Percentiles rank a stretch among this genome's conserved stretches.
Conservation (phyloP, 2,329 filamentous ascomycete genomes). For the Stachybotrys echinatus region DNA sequence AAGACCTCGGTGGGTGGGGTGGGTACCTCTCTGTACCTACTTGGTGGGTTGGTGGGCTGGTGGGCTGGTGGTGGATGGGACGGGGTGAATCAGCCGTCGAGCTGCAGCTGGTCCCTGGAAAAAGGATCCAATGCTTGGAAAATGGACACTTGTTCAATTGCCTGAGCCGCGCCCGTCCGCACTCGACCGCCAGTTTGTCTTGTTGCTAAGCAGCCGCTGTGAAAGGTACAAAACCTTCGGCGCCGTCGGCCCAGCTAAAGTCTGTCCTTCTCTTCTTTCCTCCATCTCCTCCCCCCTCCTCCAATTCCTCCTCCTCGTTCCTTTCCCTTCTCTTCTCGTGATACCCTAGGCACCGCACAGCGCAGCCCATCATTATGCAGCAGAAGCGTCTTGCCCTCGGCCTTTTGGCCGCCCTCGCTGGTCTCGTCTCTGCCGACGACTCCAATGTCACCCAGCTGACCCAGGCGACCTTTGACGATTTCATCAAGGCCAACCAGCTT, state of each 20-base stretch:
- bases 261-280: constrained; percentile 11
- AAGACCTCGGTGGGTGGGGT: no score
- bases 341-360: constrained; percentile 9
- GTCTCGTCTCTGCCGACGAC: constrained; percentile 54
- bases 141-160: constrained; percentile 42
- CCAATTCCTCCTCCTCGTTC: constrained; percentile 8
- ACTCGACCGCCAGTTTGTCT: constrained; percentile 10
- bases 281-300: constrained; percentile 8
- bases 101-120: constrained; percentile 2
- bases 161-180: constrained; percentile 16
- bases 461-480: constrained; percentile 80
- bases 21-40: no score
- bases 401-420: constrained; percentile 50
- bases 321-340: constrained; percentile 13
- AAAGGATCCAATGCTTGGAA: constrained; percentile 9
- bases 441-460: constrained; percentile 85
- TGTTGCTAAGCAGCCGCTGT: constrained; percentile 7
- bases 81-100: constrained; percentile 5
- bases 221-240: constrained; percentile 28
- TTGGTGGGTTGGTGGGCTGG: no score
- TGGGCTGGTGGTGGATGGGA: background rate
- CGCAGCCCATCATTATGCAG: constrained; percentile 36
- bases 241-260: constrained; percentile 13
- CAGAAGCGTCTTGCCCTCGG: constrained; percentile 46
- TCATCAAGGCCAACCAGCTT: constrained; percentile 78